Evolutionary conservation across 2,329 filamentous ascomycete genomes (phyloP).

Genomic region (Talaromyces sp.): DNA sequence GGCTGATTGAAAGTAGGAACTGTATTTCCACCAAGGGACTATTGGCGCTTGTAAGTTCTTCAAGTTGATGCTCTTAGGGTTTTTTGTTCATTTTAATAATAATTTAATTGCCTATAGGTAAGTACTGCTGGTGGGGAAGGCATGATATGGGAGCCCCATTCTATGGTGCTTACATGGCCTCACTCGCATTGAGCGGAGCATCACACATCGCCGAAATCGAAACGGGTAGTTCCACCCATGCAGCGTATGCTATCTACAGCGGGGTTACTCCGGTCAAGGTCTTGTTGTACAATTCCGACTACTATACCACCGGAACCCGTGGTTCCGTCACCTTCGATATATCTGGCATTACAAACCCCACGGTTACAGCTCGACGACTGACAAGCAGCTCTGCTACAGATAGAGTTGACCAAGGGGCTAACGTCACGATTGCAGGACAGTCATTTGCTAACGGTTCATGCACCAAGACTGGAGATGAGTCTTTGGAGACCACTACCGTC

Average conservation of each 20-base stretch:
- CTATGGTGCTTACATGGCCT: constrained; percentile 48
- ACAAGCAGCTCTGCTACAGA: constrained; percentile 42
- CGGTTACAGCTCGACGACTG: constrained; percentile 40
- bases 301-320: constrained; percentile 22
- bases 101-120: constrained; percentile 18
- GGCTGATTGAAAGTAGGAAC: constrained; percentile 8
- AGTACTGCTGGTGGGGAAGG: constrained; percentile 46
- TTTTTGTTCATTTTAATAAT: neutral
- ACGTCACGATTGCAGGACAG: constrained; percentile 44
- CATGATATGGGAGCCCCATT: constrained; percentile 49
- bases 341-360: constrained; percentile 34
- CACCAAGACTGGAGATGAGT: constrained; percentile 33
- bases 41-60: constrained; percentile 44
- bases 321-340: constrained; percentile 36
- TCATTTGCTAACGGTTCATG: constrained; percentile 45
- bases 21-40: constrained; percentile 49
- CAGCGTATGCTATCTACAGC: constrained; percentile 44
- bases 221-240: constrained; percentile 37
- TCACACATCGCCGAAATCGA: constrained; percentile 45
- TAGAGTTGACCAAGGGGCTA: constrained; percentile 41
- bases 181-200: constrained; percentile 41
- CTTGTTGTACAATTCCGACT: constrained; percentile 36
- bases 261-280: constrained; percentile 31
- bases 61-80: neutral
- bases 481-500: constrained; percentile 15